A percentile compares a stretch with the other conserved stretches of the same genome.
Evolutionary conservation across 2,329 filamentous ascomycete genomes (phyloP).

Genomic region (Emergomyces pasteurianus): DNA sequence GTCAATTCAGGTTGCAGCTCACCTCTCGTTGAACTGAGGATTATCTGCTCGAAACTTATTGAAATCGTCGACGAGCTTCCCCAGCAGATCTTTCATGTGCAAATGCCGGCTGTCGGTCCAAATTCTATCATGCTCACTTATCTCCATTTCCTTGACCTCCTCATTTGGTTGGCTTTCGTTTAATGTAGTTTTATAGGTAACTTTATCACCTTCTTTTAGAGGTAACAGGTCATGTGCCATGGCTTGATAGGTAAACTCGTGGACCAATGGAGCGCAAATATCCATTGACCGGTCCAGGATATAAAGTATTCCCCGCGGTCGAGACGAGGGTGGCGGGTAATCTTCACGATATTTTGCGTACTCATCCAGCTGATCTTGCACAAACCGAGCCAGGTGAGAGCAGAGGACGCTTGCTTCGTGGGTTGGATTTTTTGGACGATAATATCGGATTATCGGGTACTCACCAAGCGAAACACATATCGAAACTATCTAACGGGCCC

Average conservation of each 20-base stretch:
- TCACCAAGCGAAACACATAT: conserved; percentile 89
- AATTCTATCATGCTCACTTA: conserved; percentile 79
- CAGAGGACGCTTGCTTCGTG: conserved; percentile 86
- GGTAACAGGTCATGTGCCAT: conserved; percentile 92
- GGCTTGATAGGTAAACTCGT: conserved; percentile 97
- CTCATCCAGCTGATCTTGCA: conserved; percentile 81
- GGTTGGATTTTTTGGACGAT: conserved; percentile 57
- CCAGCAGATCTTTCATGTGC: conserved; percentile 97
- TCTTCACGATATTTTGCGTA: conserved; percentile 75
- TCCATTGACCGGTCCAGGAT: conserved; percentile 93
- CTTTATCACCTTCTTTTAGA: conserved; percentile 78
- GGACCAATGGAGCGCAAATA: conserved; percentile 70
- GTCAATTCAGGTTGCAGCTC: conserved; percentile 8
- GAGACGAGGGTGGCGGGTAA: conserved; percentile 61
- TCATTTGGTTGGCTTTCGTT: conserved; percentile 60
- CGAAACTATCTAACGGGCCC: conserved; percentile 54
- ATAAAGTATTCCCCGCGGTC: conserved; percentile 71
- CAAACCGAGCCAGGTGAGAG: conserved; percentile 76
- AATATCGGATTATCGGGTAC: conserved; percentile 87
- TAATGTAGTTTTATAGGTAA: conserved; percentile 68
- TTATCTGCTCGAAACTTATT: conserved; percentile 84
- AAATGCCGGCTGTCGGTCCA: conserved; percentile 91
- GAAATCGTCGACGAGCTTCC: conserved; percentile 85
- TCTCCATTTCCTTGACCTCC: conserved; percentile 81
- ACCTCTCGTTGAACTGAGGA: conserved; percentile 73